A percentile compares a stretch with the other conserved stretches of the same genome.
Evolutionary conservation across 768 basidiomycete species (phyloP).

Genomic region (Holtermannia corniformis): DNA sequence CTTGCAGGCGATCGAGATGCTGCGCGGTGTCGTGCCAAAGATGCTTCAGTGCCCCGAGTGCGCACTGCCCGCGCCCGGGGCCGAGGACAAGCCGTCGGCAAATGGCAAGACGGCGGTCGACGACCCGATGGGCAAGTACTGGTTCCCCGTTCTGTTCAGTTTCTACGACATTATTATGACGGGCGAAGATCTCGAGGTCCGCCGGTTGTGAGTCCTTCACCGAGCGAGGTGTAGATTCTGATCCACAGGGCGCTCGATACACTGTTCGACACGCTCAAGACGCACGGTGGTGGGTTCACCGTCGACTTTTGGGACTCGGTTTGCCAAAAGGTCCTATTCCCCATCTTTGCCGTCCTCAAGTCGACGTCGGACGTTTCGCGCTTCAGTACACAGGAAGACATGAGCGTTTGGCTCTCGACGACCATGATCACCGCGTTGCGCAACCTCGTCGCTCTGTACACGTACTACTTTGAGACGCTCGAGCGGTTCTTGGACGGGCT

Average conservation of each 20-base stretch:
- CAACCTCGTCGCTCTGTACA: conserved; percentile 89
- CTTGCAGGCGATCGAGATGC: conserved; percentile 90
- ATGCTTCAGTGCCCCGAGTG: conserved; percentile 80
- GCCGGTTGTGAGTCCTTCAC: conserved; percentile 64
- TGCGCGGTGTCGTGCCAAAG: conserved; percentile 80
- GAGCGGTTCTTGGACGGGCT: conserved; percentile 88
- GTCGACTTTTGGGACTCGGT: conserved; percentile 97
- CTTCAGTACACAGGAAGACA: conserved; percentile 93
- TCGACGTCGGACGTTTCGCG: conserved; percentile 84
- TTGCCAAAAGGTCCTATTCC: conserved; percentile 91
- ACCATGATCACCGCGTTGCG: conserved; percentile 98
- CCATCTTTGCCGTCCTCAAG: conserved; percentile 91
- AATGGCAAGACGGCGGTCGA: conserved; percentile 16
- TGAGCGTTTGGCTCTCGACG: conserved; percentile 98
- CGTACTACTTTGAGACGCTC: conserved; percentile 84
- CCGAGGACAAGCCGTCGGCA: not conserved
- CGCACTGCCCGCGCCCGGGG: conserved; percentile 21
- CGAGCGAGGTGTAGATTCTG: not conserved
- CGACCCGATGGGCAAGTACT: conserved; percentile 88
- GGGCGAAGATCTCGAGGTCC: conserved; percentile 94
- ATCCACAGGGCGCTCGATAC: conserved; percentile 83
- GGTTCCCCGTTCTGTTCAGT: conserved; percentile 94
- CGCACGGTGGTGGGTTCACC: conserved; percentile 71
- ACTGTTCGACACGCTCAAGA: conserved; percentile 85
- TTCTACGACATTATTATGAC: conserved; percentile 99